A percentile compares a stretch with the other conserved stretches of the same genome.
Conservation (phyloP, 2,329 filamentous ascomycete species). For the Verticillium klebahnii region DNA sequence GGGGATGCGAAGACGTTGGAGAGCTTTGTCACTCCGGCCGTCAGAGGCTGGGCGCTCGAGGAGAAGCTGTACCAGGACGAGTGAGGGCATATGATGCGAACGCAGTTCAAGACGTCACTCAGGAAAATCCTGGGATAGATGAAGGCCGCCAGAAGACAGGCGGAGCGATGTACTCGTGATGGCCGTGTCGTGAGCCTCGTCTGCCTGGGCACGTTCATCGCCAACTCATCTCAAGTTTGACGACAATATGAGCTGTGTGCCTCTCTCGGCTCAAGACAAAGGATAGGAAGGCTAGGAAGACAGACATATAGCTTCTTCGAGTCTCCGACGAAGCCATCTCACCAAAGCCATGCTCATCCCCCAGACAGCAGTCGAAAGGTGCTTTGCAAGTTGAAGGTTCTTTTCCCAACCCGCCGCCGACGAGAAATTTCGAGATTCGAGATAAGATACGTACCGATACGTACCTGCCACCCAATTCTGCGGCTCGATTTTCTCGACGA, state of each 20-base stretch:
- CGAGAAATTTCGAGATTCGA: background rate
- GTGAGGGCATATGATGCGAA: background rate
- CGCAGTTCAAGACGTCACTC: background rate
- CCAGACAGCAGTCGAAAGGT: background rate
- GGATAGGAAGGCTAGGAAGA: background rate
- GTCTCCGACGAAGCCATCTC: background rate
- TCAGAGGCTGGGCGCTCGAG: constrained; percentile 47
- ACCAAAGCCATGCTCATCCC: background rate
- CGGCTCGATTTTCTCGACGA: constrained; percentile 1
- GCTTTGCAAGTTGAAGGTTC: background rate
- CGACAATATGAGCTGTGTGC: too few species aligned
- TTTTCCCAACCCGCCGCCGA: background rate
- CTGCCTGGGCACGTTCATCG: background rate
- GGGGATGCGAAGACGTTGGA: constrained; percentile 42
- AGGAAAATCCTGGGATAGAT: background rate
- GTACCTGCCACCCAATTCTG: background rate
- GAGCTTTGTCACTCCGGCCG: constrained; percentile 49
- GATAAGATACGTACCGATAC: background rate
- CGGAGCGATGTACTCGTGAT: too few species aligned
- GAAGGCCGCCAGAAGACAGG: background rate
- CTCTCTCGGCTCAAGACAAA: background rate
- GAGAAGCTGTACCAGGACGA: background rate
- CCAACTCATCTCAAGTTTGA: too few species aligned
- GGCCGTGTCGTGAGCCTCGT: background rate
- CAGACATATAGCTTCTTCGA: background rate